These are phyloP conservation scores for Ogataea methylovora DNA, from an alignment of 805 yeast species.

Conservation along the genomic window DNA sequence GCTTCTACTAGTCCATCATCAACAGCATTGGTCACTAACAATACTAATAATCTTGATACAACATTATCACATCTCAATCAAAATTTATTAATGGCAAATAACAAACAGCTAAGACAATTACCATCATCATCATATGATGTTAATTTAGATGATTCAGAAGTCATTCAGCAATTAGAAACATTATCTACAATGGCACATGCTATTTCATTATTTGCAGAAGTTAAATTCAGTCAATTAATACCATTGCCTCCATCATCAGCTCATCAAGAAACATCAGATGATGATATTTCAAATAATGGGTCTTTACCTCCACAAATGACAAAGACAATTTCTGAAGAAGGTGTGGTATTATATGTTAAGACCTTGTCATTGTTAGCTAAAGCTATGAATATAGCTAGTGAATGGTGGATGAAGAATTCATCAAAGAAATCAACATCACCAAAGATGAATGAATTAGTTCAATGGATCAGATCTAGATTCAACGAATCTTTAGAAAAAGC, in stretches of 20 bases:
- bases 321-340: conserved; percentile 69
- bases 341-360: conserved; percentile 78
- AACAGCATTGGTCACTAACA: conserved; percentile 22
- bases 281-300: conserved; percentile 28
- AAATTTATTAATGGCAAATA: conserved; percentile 4
- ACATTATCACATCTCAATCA: conserved; percentile 11
- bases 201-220: conserved; percentile 81
- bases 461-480: conserved; percentile 85
- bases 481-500: conserved; percentile 88
- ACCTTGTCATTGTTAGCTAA: conserved; percentile 72
- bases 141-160: conserved; percentile 25
- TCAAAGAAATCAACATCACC: conserved; percentile 25
- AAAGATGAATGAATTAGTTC: conserved; percentile 63
- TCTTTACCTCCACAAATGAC: conserved; percentile 50
- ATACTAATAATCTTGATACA: conserved; percentile 9
- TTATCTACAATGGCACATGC: conserved; percentile 90
- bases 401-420: conserved; percentile 73
- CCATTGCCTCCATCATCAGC: conserved; percentile 58
- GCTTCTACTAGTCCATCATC: conserved; percentile 12
- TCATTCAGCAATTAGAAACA: conserved; percentile 50
- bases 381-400: conserved; percentile 80
- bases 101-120: conserved; percentile 16
- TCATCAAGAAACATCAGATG: conserved; percentile 6
- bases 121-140: conserved; percentile 15
- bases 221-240: conserved; percentile 76